These are phyloP conservation scores for Phytophthora pini DNA, from an alignment of 352 stramenopile genomes.

Conservation along the genomic window DNA sequence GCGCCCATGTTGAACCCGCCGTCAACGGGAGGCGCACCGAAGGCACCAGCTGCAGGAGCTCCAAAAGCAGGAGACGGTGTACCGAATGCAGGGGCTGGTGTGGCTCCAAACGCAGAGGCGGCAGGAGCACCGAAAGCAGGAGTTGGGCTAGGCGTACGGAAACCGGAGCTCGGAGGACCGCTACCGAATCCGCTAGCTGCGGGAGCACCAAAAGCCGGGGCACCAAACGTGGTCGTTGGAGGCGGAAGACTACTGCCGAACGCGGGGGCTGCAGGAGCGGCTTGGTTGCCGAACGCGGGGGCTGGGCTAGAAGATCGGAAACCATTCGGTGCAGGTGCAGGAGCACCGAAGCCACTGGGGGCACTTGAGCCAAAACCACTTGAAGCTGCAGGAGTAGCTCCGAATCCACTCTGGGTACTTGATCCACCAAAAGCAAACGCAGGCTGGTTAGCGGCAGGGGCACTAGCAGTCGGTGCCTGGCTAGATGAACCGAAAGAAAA, in stretches of 20 bases:
- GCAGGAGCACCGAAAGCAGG: slow-evolving; percentile 30
- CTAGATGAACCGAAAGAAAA: slow-evolving; percentile 51
- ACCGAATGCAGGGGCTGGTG: slow-evolving; percentile 30
- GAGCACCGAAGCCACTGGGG: slow-evolving; percentile 25
- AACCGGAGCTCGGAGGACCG: slow-evolving; percentile 39
- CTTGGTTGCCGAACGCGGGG: slow-evolving; percentile 40
- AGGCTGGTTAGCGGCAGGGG: slow-evolving; percentile 31
- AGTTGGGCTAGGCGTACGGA: slow-evolving; percentile 36
- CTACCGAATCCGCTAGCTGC: slow-evolving; percentile 38
- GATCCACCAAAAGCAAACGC: slow-evolving; percentile 50
- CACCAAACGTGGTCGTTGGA: slow-evolving; percentile 38
- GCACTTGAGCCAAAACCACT: slow-evolving; percentile 45
- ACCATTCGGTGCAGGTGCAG: slow-evolving; percentile 19
- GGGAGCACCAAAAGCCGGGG: slow-evolving; percentile 36
- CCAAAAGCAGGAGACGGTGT: slow-evolving; percentile 40
- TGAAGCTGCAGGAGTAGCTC: slow-evolving; percentile 24
- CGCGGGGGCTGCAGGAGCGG: slow-evolving; percentile 23
- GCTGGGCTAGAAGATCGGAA: slow-evolving; percentile 48
- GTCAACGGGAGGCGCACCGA: slow-evolving; percentile 41
- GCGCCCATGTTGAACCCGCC: slow-evolving; percentile 76
- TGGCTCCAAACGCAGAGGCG: slow-evolving; percentile 27
- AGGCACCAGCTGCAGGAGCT: slow-evolving; percentile 38
- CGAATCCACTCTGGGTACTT: slow-evolving; percentile 33
- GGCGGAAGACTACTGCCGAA: slow-evolving; percentile 39
- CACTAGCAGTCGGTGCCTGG: slow-evolving; percentile 33